Percentiles rank a stretch among this genome's conserved stretches.
These are phyloP conservation scores for Colletotrichum sp. DNA, from an alignment of 2,329 filamentous ascomycete genomes.

Conservation along the genomic window DNA sequence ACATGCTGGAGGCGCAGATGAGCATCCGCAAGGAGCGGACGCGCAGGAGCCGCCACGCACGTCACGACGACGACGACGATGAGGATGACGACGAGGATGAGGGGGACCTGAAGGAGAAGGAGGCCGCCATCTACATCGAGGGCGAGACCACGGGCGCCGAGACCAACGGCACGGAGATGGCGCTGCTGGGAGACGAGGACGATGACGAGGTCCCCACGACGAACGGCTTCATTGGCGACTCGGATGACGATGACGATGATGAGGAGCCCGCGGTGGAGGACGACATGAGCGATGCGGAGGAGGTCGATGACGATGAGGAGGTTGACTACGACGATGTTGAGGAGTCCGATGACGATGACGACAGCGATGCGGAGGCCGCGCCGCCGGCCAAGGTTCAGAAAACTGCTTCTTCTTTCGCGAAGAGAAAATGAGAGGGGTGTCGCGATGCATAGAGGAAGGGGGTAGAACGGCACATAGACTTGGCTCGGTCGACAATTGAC, in stretches of 20 bases:
- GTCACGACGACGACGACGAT: conserved; percentile 50
- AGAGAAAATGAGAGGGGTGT: conserved; percentile 35
- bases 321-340: conserved; percentile 63
- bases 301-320: conserved; percentile 62
- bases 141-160: conserved; percentile 59
- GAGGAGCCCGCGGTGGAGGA: conserved; percentile 44
- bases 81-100: conserved; percentile 64
- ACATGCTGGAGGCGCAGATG: conserved; percentile 92
- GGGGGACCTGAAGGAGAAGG: conserved; percentile 41
- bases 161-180: conserved; percentile 37
- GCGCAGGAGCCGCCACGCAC: conserved; percentile 35
- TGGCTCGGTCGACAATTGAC: conserved; percentile 20
- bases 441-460: not conserved
- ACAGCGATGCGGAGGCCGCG: conserved; percentile 53
- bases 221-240: conserved; percentile 62
- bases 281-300: conserved; percentile 50
- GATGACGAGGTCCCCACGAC: conserved; percentile 63
- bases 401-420: conserved; percentile 37
- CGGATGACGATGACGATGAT: conserved; percentile 59
- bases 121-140: conserved; percentile 80
- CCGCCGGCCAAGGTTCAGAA: conserved; percentile 52
- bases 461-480: conserved; percentile 19
- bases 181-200: conserved; percentile 52
- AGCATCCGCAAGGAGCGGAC: conserved; percentile 76
- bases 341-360: conserved; percentile 62